A percentile compares a stretch with the other conserved stretches of the same genome.
phyloP scores from a whole-genome alignment of 2,329 filamentous ascomycete genomes.

The Colletotrichum limetticola region DNA sequence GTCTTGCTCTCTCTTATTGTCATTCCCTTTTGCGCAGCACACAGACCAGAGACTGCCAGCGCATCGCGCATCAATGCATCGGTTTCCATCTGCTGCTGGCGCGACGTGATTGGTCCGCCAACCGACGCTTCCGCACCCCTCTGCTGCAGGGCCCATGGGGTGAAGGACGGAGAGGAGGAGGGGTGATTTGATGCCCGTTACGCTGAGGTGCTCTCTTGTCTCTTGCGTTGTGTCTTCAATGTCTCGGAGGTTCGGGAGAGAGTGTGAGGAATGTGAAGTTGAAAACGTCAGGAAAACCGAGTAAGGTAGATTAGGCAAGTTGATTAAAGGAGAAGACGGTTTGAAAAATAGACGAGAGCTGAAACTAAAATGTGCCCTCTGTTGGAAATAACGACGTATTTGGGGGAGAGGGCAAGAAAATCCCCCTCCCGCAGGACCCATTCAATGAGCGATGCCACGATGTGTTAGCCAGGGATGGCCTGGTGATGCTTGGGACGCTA shows the following conservation, averaged over 20 bases:
- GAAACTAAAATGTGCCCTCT: neutral
- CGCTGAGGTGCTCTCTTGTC: neutral
- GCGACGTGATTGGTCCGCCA: constrained; percentile 26
- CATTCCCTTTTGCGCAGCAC: constrained; percentile 44
- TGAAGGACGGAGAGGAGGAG: neutral
- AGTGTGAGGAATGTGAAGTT: neutral
- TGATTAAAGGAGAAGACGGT: neutral
- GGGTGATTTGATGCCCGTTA: neutral
- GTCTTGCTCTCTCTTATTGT: constrained; percentile 23
- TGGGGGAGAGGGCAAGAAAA: neutral
- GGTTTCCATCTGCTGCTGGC: constrained; percentile 8
- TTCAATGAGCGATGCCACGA: constrained; percentile 8
- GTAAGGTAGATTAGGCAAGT: neutral
- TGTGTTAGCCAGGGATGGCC: constrained; percentile 23
- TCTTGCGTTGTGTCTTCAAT: neutral
- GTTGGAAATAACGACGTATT: too few relatives aligned
- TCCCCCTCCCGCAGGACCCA: neutral
- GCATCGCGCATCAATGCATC: constrained; percentile 37
- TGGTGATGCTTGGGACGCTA: constrained; percentile 1
- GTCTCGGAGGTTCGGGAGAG: neutral
- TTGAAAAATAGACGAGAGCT: neutral
- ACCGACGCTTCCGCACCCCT: constrained; percentile 24
- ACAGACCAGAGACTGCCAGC: constrained; percentile 47
- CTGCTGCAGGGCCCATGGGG: constrained; percentile 11
- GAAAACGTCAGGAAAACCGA: neutral